A percentile compares a stretch with the other conserved stretches of the same genome.
These are phyloP conservation scores for Lachancea quebecensis DNA, from an alignment of 805 yeast genomes.

Conservation along the genomic window DNA sequence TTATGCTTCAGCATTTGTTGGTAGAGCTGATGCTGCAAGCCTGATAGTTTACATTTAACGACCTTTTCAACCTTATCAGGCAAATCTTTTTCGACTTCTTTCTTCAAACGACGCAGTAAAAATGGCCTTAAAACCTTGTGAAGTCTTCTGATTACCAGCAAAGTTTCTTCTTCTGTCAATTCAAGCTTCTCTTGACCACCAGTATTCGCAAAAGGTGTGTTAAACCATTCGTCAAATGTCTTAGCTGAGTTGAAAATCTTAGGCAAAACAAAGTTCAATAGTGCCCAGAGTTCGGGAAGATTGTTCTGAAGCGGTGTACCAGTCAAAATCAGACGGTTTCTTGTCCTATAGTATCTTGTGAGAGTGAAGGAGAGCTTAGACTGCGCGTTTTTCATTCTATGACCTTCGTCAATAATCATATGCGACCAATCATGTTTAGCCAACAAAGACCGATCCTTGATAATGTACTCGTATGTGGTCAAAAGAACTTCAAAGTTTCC, in stretches of 20 bases:
- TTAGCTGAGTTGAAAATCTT: conserved; percentile 80
- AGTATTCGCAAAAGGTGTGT: conserved; percentile 80
- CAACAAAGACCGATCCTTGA: conserved; percentile 66
- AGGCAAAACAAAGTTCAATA: conserved; percentile 74
- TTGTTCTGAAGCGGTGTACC: conserved; percentile 87
- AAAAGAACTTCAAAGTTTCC: conserved; percentile 71
- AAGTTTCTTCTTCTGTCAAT: conserved; percentile 78
- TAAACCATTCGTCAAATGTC: conserved; percentile 85
- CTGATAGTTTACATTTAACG: conserved; percentile 69
- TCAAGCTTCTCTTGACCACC: conserved; percentile 77
- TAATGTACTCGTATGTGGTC: conserved; percentile 78
- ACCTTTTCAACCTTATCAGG: conserved; percentile 83
- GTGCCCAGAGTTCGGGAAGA: conserved; percentile 80
- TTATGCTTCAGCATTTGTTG: conserved; percentile 73
- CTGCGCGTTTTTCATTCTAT: conserved; percentile 74
- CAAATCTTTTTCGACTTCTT: conserved; percentile 79
- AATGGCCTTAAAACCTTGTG: conserved; percentile 84
- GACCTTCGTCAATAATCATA: conserved; percentile 90
- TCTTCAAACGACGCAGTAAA: conserved; percentile 73
- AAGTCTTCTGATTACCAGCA: conserved; percentile 74
- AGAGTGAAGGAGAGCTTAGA: conserved; percentile 69
- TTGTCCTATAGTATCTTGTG: conserved; percentile 64
- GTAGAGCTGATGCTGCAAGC: conserved; percentile 62
- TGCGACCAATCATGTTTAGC: conserved; percentile 70
- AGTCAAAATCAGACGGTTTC: conserved; percentile 71